These are phyloP conservation scores for Aspergillus sp. DNA, from an alignment of 2,329 filamentous ascomycete genomes.

Conservation along the genomic window DNA sequence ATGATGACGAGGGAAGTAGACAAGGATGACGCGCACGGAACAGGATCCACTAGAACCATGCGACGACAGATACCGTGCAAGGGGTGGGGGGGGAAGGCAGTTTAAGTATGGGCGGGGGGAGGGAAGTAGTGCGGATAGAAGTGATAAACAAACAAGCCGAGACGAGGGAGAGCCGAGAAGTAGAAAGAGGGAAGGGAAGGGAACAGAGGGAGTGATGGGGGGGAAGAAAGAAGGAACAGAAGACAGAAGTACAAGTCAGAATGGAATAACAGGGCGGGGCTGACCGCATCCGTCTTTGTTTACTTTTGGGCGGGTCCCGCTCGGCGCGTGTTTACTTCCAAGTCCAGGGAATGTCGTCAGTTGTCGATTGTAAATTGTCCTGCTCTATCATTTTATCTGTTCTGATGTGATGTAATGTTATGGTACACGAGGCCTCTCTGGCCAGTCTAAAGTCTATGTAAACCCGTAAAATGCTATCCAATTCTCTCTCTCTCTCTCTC, in stretches of 20 bases:
- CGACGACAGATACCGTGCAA: slow-evolving; percentile 38
- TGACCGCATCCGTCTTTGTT: slow-evolving; percentile 22
- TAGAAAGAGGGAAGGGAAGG: slow-evolving; percentile 10
- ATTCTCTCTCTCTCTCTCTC: background rate
- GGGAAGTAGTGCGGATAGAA: background rate
- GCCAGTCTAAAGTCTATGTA: slow-evolving; percentile 1
- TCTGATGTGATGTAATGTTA: background rate
- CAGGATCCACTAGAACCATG: slow-evolving; percentile 38
- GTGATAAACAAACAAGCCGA: background rate
- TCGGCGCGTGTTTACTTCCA: slow-evolving; percentile 5
- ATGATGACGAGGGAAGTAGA: background rate
- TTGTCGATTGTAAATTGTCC: background rate
- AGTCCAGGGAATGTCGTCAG: background rate
- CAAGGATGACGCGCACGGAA: slow-evolving; percentile 27
- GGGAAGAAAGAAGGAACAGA: slow-evolving; percentile 3
- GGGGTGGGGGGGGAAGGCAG: slow-evolving; percentile 4
- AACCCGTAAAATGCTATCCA: slow-evolving; percentile 5
- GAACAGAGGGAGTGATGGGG: slow-evolving; percentile 6
- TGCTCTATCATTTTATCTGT: background rate
- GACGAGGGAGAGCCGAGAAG: slow-evolving; percentile 17
- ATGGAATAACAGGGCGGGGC: slow-evolving; percentile 9
- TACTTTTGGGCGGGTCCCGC: slow-evolving; percentile 14
- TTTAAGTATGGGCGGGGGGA: background rate
- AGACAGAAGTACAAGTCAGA: slow-evolving; percentile 1
- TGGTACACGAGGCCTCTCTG: background rate